A percentile compares a stretch with the other conserved stretches of the same genome.
These are phyloP conservation scores for Termitomyces sp. DNA, from an alignment of 768 basidiomycete species.

Conservation along the genomic window DNA sequence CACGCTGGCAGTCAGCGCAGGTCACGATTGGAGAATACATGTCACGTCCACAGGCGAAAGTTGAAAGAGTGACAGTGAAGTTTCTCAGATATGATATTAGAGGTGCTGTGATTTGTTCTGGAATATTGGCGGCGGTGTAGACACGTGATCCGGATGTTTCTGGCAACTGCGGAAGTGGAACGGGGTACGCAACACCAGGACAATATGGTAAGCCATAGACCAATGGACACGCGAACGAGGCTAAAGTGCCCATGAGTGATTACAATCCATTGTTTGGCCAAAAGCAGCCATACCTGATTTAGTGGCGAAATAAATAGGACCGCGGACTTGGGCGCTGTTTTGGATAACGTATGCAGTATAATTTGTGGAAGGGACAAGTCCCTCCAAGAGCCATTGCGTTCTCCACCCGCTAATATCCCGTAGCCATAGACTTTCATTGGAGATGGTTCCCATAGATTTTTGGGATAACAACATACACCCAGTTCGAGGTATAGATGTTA, in stretches of 20 bases:
- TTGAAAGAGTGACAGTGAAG: slow-evolving; percentile 68
- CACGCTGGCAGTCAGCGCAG: slow-evolving; percentile 68
- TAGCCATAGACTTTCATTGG: slow-evolving; percentile 50
- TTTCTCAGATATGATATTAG: slow-evolving; percentile 60
- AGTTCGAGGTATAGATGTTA: slow-evolving; percentile 45
- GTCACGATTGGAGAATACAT: slow-evolving; percentile 72
- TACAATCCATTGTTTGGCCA: not conserved
- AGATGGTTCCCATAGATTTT: slow-evolving; percentile 29
- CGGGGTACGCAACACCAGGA: slow-evolving; percentile 61
- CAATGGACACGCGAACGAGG: slow-evolving; percentile 63
- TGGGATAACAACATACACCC: slow-evolving; percentile 50
- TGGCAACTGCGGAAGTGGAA: slow-evolving; percentile 56
- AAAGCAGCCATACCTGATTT: slow-evolving; percentile 50
- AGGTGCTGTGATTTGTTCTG: slow-evolving; percentile 38
- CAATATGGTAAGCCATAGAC: slow-evolving; percentile 72
- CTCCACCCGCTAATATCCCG: slow-evolving; percentile 57
- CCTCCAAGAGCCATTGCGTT: slow-evolving; percentile 60
- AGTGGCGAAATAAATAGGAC: slow-evolving; percentile 67
- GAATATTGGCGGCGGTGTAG: slow-evolving; percentile 49
- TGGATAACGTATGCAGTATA: slow-evolving; percentile 72
- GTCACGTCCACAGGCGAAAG: slow-evolving; percentile 77
- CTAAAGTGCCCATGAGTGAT: slow-evolving; percentile 24
- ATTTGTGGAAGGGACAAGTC: slow-evolving; percentile 60
- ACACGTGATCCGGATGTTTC: slow-evolving; percentile 24
- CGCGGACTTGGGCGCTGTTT: slow-evolving; percentile 50